Evolutionary conservation across 306 rosid species (phyloP), one percentile per base, ranked within the genome.

Genomic region (Cicer bijugum): DNA sequence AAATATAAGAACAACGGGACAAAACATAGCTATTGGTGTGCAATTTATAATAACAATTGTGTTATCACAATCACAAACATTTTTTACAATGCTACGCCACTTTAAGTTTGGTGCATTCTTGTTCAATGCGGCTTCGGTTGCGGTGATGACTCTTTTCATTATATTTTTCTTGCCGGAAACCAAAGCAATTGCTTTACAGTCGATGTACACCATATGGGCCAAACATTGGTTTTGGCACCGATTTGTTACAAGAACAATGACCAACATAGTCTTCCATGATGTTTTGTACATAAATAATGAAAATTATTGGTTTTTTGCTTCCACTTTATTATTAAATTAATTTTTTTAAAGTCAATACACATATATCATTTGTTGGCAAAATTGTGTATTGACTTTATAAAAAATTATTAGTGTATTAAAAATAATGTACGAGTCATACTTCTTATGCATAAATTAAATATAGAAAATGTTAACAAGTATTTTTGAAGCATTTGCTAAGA

Each of bases 201-300:
- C 83, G 0, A 87, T 89, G 91, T 28, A 81, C 40, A 46, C 47
- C 0, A 81, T 91, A 2, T 91, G 96, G 93, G 86, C 64, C 35
- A 82, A 61, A 51, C 97, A 91, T 71, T 89, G 97, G 96, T 91
- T 46, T 40, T 89, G 93, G 93, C 40, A 67, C 2, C 81, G 89
- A 43, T 91, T 82, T 57, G 90, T 84, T 37, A 12, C 12, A 20
- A 42, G 9, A 51, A 23, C 44, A 9, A 60, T 0, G 33, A 7
- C 7, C 80, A 47, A 53, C 55, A 67, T 20, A 42, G 50, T 65
- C 50, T 4, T 75, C 62, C 83, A 47, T 79, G 69, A 72, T 5
- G 39, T 23, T 63, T 51, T 47, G 35, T 47, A 3, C 4, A 6
- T 0, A 40, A 47, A 43, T 2, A 14, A 14, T 35, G 15, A 12